These are phyloP conservation scores for Lentinula lateritia DNA, from an alignment of 768 basidiomycete species.

Conservation along the genomic window DNA sequence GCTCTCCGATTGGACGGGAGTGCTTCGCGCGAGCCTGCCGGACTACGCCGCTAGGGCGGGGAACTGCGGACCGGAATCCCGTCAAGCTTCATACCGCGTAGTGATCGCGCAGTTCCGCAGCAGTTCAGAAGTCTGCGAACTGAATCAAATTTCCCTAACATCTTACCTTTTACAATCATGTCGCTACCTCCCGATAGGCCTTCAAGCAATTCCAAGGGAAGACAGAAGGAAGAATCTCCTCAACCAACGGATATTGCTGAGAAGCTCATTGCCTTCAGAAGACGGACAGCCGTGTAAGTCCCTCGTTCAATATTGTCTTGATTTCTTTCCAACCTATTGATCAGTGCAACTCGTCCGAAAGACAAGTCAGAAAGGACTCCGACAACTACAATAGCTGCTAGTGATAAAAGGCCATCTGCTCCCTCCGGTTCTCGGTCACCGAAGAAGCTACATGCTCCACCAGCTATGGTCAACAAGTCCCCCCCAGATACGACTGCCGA, in stretches of 20 bases:
- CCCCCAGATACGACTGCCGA: slow-evolving; percentile 52
- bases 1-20: too few species aligned
- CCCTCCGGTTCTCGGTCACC: slow-evolving; percentile 21
- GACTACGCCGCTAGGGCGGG: not conserved
- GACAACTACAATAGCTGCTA: slow-evolving; percentile 18
- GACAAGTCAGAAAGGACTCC: slow-evolving; percentile 38
- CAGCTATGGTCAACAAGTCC: slow-evolving; percentile 27
- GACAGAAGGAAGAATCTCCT: slow-evolving; percentile 25
- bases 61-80: not conserved
- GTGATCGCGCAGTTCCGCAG: not conserved
- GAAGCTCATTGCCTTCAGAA: slow-evolving; percentile 60
- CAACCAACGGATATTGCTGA: slow-evolving; percentile 51
- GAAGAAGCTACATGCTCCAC: slow-evolving; percentile 25
- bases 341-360: slow-evolving; percentile 39
- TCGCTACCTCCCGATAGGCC: slow-evolving; percentile 21
- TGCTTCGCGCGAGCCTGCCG: too few species aligned
- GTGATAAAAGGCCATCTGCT: slow-evolving; percentile 19
- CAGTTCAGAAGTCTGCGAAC: not conserved
- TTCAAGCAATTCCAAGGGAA: slow-evolving; percentile 20
- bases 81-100: not conserved
- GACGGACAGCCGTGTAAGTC: slow-evolving; percentile 56
- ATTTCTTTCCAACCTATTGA: slow-evolving; percentile 8
- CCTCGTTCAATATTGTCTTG: not conserved
- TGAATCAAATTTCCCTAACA: not conserved
- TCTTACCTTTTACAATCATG: not conserved